These are phyloP conservation scores for Nicotiana sylvestris DNA, from an alignment of 257 asterid genomes.

Conservation along the genomic window DNA sequence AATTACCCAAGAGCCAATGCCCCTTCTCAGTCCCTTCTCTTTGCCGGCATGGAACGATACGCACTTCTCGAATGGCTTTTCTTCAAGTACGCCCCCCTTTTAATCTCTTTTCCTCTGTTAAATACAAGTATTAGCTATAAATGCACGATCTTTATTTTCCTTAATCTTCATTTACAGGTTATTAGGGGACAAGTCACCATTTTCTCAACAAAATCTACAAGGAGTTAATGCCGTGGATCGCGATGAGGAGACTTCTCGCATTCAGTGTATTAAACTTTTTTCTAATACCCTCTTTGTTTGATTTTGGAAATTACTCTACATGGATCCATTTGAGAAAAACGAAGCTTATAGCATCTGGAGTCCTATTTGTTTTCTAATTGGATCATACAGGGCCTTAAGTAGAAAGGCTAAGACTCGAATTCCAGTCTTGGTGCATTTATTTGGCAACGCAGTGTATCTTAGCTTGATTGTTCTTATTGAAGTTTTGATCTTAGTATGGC, in stretches of 20 bases:
- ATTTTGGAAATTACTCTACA: background rate
- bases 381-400: background rate
- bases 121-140: background rate
- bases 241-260: slow-evolving; percentile 92
- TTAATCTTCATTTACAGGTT: slow-evolving; percentile 42
- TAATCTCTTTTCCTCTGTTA: background rate
- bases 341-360: background rate
- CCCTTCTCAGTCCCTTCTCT: slow-evolving; percentile 93
- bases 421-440: slow-evolving; percentile 1
- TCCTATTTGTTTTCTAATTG: background rate
- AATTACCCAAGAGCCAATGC: slow-evolving; percentile 82
- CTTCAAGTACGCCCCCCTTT: slow-evolving; percentile 53
- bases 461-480: background rate
- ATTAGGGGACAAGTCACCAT: slow-evolving; percentile 91
- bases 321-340: background rate
- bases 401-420: background rate
- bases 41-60: slow-evolving; percentile 98
- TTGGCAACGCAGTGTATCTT: background rate
- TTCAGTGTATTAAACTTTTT: slow-evolving; percentile 55
- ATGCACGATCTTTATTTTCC: background rate
- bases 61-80: slow-evolving; percentile 99
- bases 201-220: slow-evolving; percentile 90
- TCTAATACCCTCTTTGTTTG: background rate
- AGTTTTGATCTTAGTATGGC: background rate
- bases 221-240: slow-evolving; percentile 82